Base-by-base conservation (phyloP, 1,284 basidiomycete genomes). In the Moesziomyces sp. region DNA sequence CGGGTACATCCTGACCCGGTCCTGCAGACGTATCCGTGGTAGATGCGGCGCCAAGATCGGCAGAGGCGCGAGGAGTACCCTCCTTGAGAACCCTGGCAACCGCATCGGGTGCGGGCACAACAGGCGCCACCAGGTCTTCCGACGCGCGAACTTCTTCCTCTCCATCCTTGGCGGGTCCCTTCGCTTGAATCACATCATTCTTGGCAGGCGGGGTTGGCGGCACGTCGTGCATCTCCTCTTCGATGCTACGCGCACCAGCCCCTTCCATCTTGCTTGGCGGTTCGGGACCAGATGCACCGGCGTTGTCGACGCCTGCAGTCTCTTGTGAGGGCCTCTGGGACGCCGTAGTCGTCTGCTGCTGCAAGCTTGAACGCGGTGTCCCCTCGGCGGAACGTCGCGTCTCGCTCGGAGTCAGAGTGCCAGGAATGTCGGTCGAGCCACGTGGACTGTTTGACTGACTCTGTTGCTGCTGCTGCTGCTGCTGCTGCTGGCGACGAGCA, bases 401-500 rank as follows among this genome's bases (percentile, higher is more conserved):
- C 7, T 56, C 63, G 7, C 30, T 23, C 2, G 57, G 56, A 5
- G 57, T 59, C 8, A 55, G 48, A 26, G 42, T 23, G 18, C 58
- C 47, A 11, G 63, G 42, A 13, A 59, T 52, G 19, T 73, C 70
- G 1, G 50, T 55, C 3, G 70, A 73, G 21, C 45, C 64, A 19
- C 64, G 63, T 19, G 70, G 64, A 28, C 70, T 73, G 26, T 28
- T 43, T 2, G 56, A 24, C 54, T 68, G 58, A 43, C 59, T 55
- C 21, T 60, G 66, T 26, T 69, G 60, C 11, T 69, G 61, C 16
- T 48, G 46, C 18, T 46, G 44, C 21, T 52, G 51, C 52, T 55
- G 52, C 34, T 60, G 58, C 50, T 74, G 70, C 44, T 74, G 71
- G 21, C 71, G 65, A 46, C 71, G 71, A 19, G 65, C 61, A 57